A percentile compares a stretch with the other conserved stretches of the same genome.
These are phyloP conservation scores for Alternaria panax DNA, from an alignment of 2,329 filamentous ascomycete species.

Conservation along the genomic window DNA sequence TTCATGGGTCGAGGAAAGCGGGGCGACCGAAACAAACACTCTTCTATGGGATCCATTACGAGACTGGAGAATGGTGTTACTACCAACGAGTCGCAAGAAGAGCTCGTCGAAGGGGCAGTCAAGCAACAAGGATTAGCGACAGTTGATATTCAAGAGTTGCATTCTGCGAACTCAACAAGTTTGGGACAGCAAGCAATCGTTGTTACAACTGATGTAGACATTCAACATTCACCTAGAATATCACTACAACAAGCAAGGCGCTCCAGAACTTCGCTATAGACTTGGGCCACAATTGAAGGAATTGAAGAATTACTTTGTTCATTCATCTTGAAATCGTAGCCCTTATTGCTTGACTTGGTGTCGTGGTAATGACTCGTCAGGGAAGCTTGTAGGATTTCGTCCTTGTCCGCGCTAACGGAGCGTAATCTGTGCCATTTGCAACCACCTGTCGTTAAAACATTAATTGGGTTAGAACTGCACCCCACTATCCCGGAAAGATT, in stretches of 20 bases:
- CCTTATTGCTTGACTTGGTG: neutral
- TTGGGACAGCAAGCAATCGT: neutral
- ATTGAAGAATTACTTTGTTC: neutral
- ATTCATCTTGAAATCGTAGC: neutral
- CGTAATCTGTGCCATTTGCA: neutral
- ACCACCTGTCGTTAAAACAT: neutral
- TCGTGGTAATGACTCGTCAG: neutral
- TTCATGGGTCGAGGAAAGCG: neutral
- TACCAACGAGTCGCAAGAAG: constrained; percentile 1
- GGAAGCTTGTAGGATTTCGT: neutral
- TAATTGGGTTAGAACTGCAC: neutral
- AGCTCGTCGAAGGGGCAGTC: neutral
- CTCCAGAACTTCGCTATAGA: neutral
- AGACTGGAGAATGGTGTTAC: neutral
- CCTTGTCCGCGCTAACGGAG: neutral
- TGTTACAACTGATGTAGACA: neutral
- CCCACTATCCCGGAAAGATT: neutral
- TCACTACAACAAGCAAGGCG: neutral
- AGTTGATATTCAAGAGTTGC: neutral
- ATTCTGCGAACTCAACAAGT: too few species aligned
- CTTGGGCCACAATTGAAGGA: too few species aligned
- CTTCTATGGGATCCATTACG: neutral
- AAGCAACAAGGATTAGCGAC: neutral
- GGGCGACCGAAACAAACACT: neutral
- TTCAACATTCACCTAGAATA: neutral